Conservation (phyloP, 805 yeast species). For the Monosporozyma unispora region DNA sequence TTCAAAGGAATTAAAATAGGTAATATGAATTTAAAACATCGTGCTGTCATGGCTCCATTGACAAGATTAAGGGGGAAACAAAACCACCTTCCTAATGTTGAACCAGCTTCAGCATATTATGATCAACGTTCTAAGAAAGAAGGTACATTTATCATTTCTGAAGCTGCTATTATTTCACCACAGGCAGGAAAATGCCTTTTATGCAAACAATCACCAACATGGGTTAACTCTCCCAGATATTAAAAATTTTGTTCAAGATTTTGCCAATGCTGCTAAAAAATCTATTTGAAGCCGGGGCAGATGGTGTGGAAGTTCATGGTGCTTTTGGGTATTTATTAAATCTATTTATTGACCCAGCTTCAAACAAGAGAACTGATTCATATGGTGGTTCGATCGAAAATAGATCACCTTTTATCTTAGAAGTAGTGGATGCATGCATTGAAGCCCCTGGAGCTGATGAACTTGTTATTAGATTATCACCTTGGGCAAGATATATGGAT, state of each 20-base stretch:
- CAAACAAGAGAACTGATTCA: conserved; percentile 41
- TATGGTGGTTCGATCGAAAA: conserved; percentile 46
- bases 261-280: conserved; percentile 36
- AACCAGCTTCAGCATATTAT: conserved; percentile 41
- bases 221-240: conserved; percentile 27
- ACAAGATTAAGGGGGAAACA: conserved; percentile 33
- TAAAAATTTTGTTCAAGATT: conserved; percentile 33
- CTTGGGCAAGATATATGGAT: conserved; percentile 33
- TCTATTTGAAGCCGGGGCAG: conserved; percentile 33
- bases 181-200: conserved; percentile 27
- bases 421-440: conserved; percentile 41
- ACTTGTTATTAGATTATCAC: conserved; percentile 40
- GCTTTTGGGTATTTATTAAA: conserved; percentile 59
- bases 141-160: conserved; percentile 51
- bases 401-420: conserved; percentile 35
- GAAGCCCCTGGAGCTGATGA: conserved; percentile 44
- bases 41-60: conserved; percentile 35
- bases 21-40: conserved; percentile 24
- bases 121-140: conserved; percentile 40
- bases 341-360: conserved; percentile 42
- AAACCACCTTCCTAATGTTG: conserved; percentile 33
- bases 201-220: conserved; percentile 25
- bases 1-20: conserved; percentile 39
- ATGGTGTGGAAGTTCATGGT: conserved; percentile 56
- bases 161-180: conserved; percentile 42